These are phyloP conservation scores for Ustilago nuda DNA, from an alignment of 1,284 basidiomycete genomes.

Conservation along the genomic window DNA sequence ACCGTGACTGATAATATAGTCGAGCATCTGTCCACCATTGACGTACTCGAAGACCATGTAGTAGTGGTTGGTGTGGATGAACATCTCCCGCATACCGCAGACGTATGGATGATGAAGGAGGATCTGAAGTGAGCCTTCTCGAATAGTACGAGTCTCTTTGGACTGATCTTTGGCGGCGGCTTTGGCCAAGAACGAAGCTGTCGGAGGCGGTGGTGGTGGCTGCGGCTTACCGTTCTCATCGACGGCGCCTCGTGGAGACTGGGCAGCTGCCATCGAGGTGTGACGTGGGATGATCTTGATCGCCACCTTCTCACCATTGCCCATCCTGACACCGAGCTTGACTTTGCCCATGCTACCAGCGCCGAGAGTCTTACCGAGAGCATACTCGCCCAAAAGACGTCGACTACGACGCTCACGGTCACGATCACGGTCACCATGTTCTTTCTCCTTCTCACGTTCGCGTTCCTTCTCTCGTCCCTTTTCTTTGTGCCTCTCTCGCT, in stretches of 20 bases:
- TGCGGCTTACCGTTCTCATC: conserved; percentile 71
- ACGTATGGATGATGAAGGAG: conserved; percentile 97
- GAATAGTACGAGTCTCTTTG: conserved; percentile 94
- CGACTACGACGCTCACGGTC: conserved; percentile 57
- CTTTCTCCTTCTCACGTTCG: conserved; percentile 46
- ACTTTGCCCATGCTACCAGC: conserved; percentile 99
- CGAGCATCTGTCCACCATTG: conserved; percentile 98
- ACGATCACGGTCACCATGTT: conserved; percentile 45
- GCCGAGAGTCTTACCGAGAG: conserved; percentile 94
- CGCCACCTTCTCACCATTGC: conserved; percentile 94
- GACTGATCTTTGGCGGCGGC: conserved; percentile 82
- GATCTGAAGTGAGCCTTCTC: conserved; percentile 92
- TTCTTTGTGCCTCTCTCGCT: conserved; percentile 16
- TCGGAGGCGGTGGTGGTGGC: conserved; percentile 42
- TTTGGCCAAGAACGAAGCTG: conserved; percentile 59
- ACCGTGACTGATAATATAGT: conserved; percentile 99
- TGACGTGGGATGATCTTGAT: conserved; percentile 96
- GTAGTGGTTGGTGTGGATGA: conserved; percentile 77
- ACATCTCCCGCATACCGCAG: conserved; percentile 98
- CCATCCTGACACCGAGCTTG: conserved; percentile 90
- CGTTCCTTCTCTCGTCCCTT: conserved; percentile 20
- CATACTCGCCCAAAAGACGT: conserved; percentile 84
- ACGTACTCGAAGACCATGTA: conserved; percentile 99
- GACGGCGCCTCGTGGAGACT: conserved; percentile 56
- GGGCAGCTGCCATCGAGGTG: conserved; percentile 73